Percentiles rank a stretch among this genome's conserved stretches.
phyloP scores from a whole-genome alignment of 176 grass and related monocot genomes.

The Juncus inflexus region DNA sequence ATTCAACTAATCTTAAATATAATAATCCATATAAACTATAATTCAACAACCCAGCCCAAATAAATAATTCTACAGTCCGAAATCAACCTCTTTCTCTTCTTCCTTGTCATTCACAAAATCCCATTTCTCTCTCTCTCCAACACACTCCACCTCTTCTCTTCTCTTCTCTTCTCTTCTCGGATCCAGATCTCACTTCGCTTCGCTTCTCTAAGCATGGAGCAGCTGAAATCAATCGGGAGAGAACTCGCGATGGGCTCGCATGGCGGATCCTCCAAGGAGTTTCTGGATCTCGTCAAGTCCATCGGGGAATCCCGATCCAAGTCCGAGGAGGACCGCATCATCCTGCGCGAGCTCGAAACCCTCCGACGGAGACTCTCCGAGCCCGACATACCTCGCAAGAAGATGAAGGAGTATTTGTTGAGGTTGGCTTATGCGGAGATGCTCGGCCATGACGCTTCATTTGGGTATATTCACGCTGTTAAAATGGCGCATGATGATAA shows the following conservation, averaged over 20 bases:
- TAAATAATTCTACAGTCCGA: no score
- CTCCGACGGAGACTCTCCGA: constrained; percentile 87
- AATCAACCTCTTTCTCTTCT: no score
- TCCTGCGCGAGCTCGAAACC: constrained; percentile 81
- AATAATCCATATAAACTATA: no score
- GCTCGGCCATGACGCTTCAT: constrained; percentile 98
- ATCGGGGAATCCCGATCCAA: constrained; percentile 99
- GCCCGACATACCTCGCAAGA: constrained; percentile 81
- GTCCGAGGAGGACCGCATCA: constrained; percentile 98
- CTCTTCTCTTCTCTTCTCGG: background rate
- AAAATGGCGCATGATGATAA: constrained; percentile 99
- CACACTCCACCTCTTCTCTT: constrained; percentile 16
- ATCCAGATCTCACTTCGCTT: constrained; percentile 33
- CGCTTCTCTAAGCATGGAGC: constrained; percentile 57
- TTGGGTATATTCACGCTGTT: constrained; percentile 97
- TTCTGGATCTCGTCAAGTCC: constrained; percentile 97
- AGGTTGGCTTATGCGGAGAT: constrained; percentile 98
- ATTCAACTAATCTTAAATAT: no score
- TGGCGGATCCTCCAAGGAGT: constrained; percentile 91
- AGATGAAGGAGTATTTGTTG: constrained; percentile 96
- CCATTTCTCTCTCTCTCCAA: background rate
- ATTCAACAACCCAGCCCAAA: no score
- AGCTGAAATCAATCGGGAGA: constrained; percentile 90
- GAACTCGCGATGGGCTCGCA: constrained; percentile 96
- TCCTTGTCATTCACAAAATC: background rate